Evolutionary conservation across 306 rosid species (phyloP), one percentile per base, ranked within the genome.

Genomic region (Abrus pulchellus): DNA sequence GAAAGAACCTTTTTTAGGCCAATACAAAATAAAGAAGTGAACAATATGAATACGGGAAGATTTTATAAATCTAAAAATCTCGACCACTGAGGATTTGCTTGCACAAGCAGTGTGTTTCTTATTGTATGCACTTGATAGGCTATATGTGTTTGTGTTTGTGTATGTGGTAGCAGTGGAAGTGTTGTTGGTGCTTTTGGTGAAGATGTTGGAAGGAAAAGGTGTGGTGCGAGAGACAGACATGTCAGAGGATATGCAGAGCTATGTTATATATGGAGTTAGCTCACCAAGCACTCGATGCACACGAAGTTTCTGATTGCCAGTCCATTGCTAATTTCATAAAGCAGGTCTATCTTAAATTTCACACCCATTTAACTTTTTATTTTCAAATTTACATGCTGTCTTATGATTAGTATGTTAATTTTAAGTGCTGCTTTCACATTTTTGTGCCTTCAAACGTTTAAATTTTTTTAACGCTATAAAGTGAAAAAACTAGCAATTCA

Each of bases 171-270:
- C 6, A 7, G 1, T 62, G 45, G 68, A 60, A 60, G 43, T 33
- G 43, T 2, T 12, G 1, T 38, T 40, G 13, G 29, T 7, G 38
- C 6, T 6, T 38, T 32, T 66, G 63, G 33, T 47, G 12, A 86
- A 85, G 78, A 93, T 91, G 94, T 72, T 90, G 89, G 94, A 93
- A 77, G 94, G 93, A 82, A 93, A 89, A 86, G 91, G 83, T 13
- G 90, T 84, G 78, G 88, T 89, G 83, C 84, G 85, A 32, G 92
- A 89, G 80, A 85, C 89, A 34, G 92, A 93, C 72, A 89, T 91
- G 94, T 72, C 89, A 36, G 77, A 83, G 53, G 62, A 13, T 59
- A 80, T 86, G 89, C 92, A 88, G 85, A 83, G 53, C 72, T 84
- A 68, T 69, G 94, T 86, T 56, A 86, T n/a, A n/a, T n/a, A n/a